Evolutionary conservation across 371 early-diverging fungal species (phyloP), one percentile per base, ranked within the genome.

Genomic region (Rhizopus arrhizus): DNA sequence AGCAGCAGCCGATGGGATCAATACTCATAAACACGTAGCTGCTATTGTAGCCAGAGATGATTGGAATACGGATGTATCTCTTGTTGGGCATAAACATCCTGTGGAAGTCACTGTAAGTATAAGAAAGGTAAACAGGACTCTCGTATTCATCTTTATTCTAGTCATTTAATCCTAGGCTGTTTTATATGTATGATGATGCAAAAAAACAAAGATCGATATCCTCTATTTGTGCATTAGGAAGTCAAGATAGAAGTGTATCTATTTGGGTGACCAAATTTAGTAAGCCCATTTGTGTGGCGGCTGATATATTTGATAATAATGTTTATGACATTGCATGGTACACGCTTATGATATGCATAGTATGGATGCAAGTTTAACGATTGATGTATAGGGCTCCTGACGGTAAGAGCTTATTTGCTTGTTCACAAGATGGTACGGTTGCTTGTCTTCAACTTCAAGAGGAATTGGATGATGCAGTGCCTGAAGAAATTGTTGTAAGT

Each of bases 351-450:
- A 22, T 22, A 22, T 22, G 22, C 56, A 2, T 28, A 4, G 15
- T 35, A 36, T n/a, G 22, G 43, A 0, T 51, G 41, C 0, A 10
- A 32, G 5, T 5, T 52, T n/a, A 42, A 43, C 35, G 9, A 36
- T 7, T 53, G 22, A 47, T 13, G 34, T 42, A 13, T 61, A 84
- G 84, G 91, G 69, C 89, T 9, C 83, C 88, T 1, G 91, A 94
- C 71, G 96, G 96, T 3, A 79, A 78, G 35, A 75, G 69, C 2
- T 69, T 98, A 32, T 84, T 89, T 42, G 95, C 93, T 4, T 95
- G 95, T 61, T 93, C 96, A 11, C 91, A 92, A 59, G 99, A 98
- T 73, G 99, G 99, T 22, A 88, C 94, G 0, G 87, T 96, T 3
- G 90, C 86, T 1, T 78, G 89, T 29, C 48, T 98, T 1, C 77